These are phyloP conservation scores for Acrocalymma vagum DNA, from an alignment of 2,329 filamentous ascomycete genomes.

Conservation along the genomic window DNA sequence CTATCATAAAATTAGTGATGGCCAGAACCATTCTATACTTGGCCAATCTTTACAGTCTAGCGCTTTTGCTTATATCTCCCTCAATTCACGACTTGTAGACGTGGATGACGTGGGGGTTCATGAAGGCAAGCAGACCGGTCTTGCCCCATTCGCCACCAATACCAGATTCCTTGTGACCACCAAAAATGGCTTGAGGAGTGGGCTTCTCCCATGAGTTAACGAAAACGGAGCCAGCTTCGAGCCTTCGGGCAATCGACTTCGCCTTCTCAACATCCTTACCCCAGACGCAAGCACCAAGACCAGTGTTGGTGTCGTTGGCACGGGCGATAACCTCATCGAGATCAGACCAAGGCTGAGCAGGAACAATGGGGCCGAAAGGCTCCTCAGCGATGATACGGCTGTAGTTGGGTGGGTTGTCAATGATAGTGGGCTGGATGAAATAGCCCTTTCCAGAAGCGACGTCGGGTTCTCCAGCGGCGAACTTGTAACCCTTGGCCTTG, in stretches of 20 bases:
- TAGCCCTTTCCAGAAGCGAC: slow-evolving; percentile 55
- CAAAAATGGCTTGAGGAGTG: slow-evolving; percentile 64
- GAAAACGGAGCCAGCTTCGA: slow-evolving; percentile 65
- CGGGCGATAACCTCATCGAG: slow-evolving; percentile 61
- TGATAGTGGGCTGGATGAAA: slow-evolving; percentile 68
- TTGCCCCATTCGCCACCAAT: slow-evolving; percentile 74
- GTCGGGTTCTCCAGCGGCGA: slow-evolving; percentile 59
- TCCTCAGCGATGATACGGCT: slow-evolving; percentile 67
- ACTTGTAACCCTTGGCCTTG: slow-evolving; percentile 61
- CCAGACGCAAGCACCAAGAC: slow-evolving; percentile 64
- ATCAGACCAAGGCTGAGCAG: slow-evolving; percentile 68
- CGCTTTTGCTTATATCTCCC: no score
- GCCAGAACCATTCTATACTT: no score
- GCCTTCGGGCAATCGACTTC: slow-evolving; percentile 54
- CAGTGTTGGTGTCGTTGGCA: slow-evolving; percentile 58
- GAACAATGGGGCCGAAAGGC: slow-evolving; percentile 72
- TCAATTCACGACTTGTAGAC: slow-evolving; percentile 50
- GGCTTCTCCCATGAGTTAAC: slow-evolving; percentile 62
- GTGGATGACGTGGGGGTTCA: slow-evolving; percentile 58
- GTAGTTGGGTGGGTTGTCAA: slow-evolving; percentile 66
- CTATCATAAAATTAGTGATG: no score
- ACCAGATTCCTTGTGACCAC: slow-evolving; percentile 80
- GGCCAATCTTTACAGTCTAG: no score
- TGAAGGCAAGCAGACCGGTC: slow-evolving; percentile 55
- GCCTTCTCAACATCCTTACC: slow-evolving; percentile 54